phyloP scores from a whole-genome alignment of 768 basidiomycete genomes.

The Boletus speciosus region DNA sequence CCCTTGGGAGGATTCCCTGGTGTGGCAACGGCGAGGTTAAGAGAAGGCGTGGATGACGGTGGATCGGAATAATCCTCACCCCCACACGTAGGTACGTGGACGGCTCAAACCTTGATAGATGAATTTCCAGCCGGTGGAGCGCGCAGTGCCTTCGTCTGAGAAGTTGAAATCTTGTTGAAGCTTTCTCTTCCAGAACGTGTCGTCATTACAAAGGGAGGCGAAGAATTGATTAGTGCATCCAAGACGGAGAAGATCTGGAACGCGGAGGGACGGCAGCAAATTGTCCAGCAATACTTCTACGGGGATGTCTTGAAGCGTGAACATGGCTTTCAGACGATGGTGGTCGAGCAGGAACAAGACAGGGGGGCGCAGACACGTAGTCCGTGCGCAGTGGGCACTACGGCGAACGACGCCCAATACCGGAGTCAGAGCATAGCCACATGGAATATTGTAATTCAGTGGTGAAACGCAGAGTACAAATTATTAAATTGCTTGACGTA shows the following conservation, averaged over 20 bases:
- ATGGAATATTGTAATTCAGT: background rate
- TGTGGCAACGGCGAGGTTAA: conserved; percentile 1
- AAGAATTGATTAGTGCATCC: conserved; percentile 65
- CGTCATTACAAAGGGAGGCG: conserved; percentile 57
- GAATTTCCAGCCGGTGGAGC: conserved; percentile 74
- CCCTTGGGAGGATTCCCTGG: conserved; percentile 58
- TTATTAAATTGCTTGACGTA: conserved; percentile 3
- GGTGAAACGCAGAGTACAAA: no score
- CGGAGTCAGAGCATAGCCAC: conserved; percentile 25
- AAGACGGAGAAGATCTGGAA: conserved; percentile 56
- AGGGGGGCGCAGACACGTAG: background rate
- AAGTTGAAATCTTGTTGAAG: conserved; percentile 76
- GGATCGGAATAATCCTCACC: conserved; percentile 41
- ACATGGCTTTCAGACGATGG: conserved; percentile 29
- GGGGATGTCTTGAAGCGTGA: conserved; percentile 52
- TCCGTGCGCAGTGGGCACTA: conserved; percentile 2
- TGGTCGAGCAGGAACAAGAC: conserved; percentile 1
- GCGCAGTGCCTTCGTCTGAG: conserved; percentile 63
- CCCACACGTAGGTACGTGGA: conserved; percentile 53
- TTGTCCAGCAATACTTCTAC: conserved; percentile 77
- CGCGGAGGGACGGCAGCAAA: conserved; percentile 53
- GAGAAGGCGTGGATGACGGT: background rate
- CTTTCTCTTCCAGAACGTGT: conserved; percentile 76
- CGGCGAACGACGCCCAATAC: background rate
- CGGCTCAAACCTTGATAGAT: conserved; percentile 69